A percentile compares a stretch with the other conserved stretches of the same genome.
Evolutionary conservation across 2,329 filamentous ascomycete species (phyloP).

Genomic region (Beauveria bassiana): DNA sequence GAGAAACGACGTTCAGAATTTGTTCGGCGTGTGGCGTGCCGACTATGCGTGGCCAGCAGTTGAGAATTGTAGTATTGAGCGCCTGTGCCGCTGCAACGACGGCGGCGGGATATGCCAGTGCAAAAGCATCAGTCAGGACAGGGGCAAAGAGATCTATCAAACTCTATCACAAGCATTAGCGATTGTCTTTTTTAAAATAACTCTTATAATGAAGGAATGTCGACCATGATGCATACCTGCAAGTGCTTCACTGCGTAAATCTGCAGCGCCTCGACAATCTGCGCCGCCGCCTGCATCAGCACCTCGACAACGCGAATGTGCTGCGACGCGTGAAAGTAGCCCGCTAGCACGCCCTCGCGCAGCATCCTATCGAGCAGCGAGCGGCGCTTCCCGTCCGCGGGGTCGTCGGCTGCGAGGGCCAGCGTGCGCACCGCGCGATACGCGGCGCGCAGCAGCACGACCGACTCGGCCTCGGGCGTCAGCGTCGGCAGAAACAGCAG

Average conservation of each 20-base stretch:
- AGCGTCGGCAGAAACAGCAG: constrained; percentile 71
- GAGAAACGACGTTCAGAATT: constrained; percentile 52
- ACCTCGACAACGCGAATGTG: constrained; percentile 49
- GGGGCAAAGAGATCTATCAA: constrained; percentile 59
- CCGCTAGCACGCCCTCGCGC: constrained; percentile 47
- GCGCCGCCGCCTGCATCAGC: constrained; percentile 42
- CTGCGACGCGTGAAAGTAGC: constrained; percentile 50
- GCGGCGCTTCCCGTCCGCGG: constrained; percentile 22
- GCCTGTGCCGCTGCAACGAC: constrained; percentile 45
- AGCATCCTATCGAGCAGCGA: constrained; percentile 46
- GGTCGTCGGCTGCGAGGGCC: constrained; percentile 35
- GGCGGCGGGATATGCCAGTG: constrained; percentile 43
- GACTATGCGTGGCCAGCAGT: constrained; percentile 61
- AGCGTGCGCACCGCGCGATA: constrained; percentile 60
- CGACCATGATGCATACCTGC: constrained; percentile 35
- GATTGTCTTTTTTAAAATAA: not conserved
- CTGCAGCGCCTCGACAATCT: constrained; percentile 48
- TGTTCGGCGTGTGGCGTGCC: constrained; percentile 49
- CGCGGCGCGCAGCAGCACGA: constrained; percentile 53
- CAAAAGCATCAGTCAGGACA: constrained; percentile 63
- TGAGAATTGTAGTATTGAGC: constrained; percentile 50
- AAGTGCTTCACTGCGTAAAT: constrained; percentile 61
- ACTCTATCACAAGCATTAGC: constrained; percentile 34
- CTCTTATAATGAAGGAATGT: not conserved
- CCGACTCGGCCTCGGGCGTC: constrained; percentile 65